A percentile compares a stretch with the other conserved stretches of the same genome.
These are phyloP conservation scores for Raffaelea arxii DNA, from an alignment of 2,329 filamentous ascomycete genomes.

Conservation along the genomic window DNA sequence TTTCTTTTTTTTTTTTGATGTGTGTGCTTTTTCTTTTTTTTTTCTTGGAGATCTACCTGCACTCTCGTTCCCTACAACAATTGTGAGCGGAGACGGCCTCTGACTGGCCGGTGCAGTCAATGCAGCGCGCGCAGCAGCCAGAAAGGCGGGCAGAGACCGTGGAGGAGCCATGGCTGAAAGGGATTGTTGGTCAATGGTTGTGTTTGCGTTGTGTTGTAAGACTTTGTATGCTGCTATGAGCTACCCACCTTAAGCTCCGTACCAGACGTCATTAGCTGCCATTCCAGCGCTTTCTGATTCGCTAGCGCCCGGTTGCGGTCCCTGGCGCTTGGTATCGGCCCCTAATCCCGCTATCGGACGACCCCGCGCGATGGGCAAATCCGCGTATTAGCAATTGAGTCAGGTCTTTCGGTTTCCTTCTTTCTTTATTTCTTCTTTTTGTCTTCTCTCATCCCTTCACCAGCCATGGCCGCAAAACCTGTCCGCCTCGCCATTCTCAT, in stretches of 20 bases:
- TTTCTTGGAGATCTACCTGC: constrained; percentile 41
- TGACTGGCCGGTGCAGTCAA: constrained; percentile 32
- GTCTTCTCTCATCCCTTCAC: background rate
- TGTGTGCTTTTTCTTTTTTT: no score
- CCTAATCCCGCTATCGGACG: no score
- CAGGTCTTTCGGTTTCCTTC: background rate
- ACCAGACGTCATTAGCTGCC: no score
- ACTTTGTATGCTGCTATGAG: no score
- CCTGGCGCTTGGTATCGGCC: no score
- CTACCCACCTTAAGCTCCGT: no score
- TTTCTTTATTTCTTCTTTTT: background rate
- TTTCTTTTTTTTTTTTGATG: no score
- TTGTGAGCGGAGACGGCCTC: constrained; percentile 39
- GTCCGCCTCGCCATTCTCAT: constrained; percentile 80
- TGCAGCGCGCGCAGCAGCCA: constrained; percentile 38
- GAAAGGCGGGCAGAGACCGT: constrained; percentile 38
- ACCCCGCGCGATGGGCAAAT: no score
- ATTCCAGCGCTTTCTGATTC: no score
- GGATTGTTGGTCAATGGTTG: background rate
- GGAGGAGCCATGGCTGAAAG: constrained; percentile 10
- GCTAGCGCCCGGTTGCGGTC: no score
- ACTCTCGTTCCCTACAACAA: constrained; percentile 60
- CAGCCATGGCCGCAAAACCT: constrained; percentile 11
- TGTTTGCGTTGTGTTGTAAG: constrained; percentile 1
- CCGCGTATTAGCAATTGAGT: no score